Percentiles rank a stretch among this genome's conserved stretches.
Evolutionary conservation across 2,329 filamentous ascomycete genomes (phyloP).

Genomic region (Sodiomyces alkalinus): DNA sequence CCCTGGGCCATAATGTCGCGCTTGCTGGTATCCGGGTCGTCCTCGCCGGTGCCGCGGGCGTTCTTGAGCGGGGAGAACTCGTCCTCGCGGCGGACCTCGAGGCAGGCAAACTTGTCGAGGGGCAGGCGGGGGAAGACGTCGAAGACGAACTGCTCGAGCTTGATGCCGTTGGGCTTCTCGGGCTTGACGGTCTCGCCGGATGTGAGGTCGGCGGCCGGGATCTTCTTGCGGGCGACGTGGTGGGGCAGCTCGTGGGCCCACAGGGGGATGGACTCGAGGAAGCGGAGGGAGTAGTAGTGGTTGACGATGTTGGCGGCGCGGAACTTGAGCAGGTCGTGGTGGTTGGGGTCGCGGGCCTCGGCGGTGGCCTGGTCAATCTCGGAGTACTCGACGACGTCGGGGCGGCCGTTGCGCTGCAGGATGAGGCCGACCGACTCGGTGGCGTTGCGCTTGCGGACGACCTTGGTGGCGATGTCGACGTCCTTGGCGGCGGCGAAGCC

Average conservation of each 20-base stretch:
- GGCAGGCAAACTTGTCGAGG: constrained; percentile 80
- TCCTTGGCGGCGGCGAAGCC: constrained; percentile 79
- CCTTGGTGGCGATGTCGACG: constrained; percentile 95
- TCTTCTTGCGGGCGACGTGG: constrained; percentile 98
- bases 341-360: constrained; percentile 71
- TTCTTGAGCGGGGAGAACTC: constrained; percentile 99
- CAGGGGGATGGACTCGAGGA: constrained; percentile 77
- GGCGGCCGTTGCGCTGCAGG: constrained; percentile 85
- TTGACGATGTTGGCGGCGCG: constrained; percentile 98
- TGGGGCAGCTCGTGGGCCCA: constrained; percentile 82
- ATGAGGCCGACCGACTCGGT: constrained; percentile 94
- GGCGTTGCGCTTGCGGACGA: constrained; percentile 95
- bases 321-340: constrained; percentile 77
- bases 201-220: constrained; percentile 65
- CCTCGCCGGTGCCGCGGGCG: constrained; percentile 65
- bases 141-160: constrained; percentile 98
- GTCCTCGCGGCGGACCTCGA: constrained; percentile 93
- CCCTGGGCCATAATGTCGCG: constrained; percentile 83
- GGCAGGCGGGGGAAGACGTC: constrained; percentile 87
- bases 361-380: constrained; percentile 87
- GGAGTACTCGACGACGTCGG: constrained; percentile 96
- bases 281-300: constrained; percentile 95
- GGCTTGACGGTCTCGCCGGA: constrained; percentile 75
- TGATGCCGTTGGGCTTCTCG: constrained; percentile 92
- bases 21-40: constrained; percentile 88